A percentile compares a stretch with the other conserved stretches of the same genome.
These are phyloP conservation scores for Pichia cactophila DNA, from an alignment of 1,139 yeast genomes.

Conservation along the genomic window DNA sequence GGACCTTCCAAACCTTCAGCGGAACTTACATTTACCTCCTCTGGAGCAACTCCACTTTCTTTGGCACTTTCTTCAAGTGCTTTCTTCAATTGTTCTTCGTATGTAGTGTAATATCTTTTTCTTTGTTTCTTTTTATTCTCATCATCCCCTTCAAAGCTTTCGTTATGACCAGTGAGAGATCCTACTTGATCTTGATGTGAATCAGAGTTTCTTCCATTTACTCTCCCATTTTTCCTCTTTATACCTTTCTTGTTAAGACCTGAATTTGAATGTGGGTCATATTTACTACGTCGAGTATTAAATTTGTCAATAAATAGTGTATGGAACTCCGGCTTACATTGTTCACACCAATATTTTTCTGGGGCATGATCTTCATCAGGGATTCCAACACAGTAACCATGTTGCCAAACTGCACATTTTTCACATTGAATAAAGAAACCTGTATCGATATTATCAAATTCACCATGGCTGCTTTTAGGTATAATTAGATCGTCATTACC, in stretches of 20 bases:
- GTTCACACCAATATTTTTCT: conserved; percentile 89
- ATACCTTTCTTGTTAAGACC: conserved; percentile 25
- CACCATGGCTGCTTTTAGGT: conserved; percentile 42
- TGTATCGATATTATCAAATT: conserved; percentile 58
- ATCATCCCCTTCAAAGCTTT: conserved; percentile 4
- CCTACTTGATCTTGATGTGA: conserved; percentile 4
- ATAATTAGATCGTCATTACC: conserved; percentile 62
- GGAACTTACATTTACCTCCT: conserved; percentile 25
- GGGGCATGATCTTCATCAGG: conserved; percentile 69
- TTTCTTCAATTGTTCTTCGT: conserved; percentile 60
- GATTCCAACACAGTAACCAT: conserved; percentile 90
- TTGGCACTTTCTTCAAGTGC: conserved; percentile 68
- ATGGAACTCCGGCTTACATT: conserved; percentile 80
- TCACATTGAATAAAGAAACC: conserved; percentile 89
- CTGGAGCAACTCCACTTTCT: conserved; percentile 32
- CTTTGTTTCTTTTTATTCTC: conserved; percentile 23
- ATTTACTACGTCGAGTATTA: conserved; percentile 35
- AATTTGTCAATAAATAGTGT: conserved; percentile 33
- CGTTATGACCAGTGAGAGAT: conserved; percentile 1
- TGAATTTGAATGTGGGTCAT: conserved; percentile 31
- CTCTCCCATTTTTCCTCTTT: conserved; percentile 18
- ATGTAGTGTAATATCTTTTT: conserved; percentile 42
- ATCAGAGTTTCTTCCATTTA: not conserved
- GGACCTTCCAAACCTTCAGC: conserved; percentile 5
- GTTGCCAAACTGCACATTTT: conserved; percentile 93